Evolutionary conservation across 192 early-diverging fungal species (phyloP), one percentile per base, ranked within the genome.

Genomic region (Coemansia sp.): DNA sequence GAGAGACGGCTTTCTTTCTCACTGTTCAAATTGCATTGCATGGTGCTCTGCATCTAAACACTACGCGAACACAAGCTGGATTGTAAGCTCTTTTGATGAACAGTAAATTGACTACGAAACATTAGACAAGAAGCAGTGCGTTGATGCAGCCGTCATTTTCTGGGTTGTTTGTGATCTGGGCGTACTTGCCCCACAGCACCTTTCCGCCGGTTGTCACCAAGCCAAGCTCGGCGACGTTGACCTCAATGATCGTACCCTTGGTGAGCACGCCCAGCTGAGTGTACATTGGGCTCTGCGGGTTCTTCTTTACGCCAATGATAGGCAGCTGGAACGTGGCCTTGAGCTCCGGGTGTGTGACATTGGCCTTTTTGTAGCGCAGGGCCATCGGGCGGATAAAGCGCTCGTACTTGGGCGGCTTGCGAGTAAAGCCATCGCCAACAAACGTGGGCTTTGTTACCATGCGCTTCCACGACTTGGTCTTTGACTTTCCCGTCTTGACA

Each of bases 371-470:
- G 88, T 93, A 97, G 60, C 97, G 92, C 57, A 99, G 85, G 13
- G 94, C 97, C 91, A 96, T 97, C 50, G 96, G 97, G 40, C 97
- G 90, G 72, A 99, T 91, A 74, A 99, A 99, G 43, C 96, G 92
- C 76, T 99, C 97, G 83, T 98, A 98, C 83, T 99, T 99, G 78
- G 96, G 95, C 60, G 96, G 97, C 79, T 98, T 97, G 62, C 97
- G 91, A n/a, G 96, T 99, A 76, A 99, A 99, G 13, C 95, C 94
- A 64, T 98, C 96, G 42, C 96, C 95, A 28, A 99, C 97, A 92
- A 99, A 99, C 1, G 97, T 98, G 9, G 95, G 93, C 86, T 99
- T 99, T 70, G 96, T 98, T 40, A 99, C 92, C 88, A 99, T 91
- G 66, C 96, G 90, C 86, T 99, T 99, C 97, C 97, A 99, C 70